Percentiles rank a stretch among this genome's conserved stretches.
Conservation (phyloP, 1,284 basidiomycete genomes). For the Cutaneotrichosporon spelunceum region DNA sequence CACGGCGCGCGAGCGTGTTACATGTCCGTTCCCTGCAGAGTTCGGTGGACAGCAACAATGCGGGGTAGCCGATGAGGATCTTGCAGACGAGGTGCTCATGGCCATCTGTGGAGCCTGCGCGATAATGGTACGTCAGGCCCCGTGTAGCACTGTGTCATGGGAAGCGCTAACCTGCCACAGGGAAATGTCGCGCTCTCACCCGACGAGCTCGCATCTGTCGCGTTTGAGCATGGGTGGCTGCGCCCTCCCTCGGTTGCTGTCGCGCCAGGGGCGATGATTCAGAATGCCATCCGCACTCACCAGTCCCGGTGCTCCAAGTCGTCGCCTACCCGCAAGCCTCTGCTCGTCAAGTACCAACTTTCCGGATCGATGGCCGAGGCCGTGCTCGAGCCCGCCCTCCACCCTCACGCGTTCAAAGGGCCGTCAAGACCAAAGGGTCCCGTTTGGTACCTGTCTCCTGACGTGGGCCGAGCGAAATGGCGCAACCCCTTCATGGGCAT, state of each 20-base stretch:
- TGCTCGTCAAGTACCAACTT: slow-evolving; percentile 46
- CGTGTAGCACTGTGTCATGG: not conserved
- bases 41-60: slow-evolving; percentile 42
- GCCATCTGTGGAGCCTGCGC: slow-evolving; percentile 43
- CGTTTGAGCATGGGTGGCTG: slow-evolving; percentile 45
- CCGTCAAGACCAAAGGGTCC: slow-evolving; percentile 43
- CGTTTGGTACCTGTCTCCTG: slow-evolving; percentile 41
- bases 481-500: slow-evolving; percentile 44
- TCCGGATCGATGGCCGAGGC: slow-evolving; percentile 44
- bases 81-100: slow-evolving; percentile 47
- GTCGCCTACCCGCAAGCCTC: slow-evolving; percentile 30
- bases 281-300: slow-evolving; percentile 46
- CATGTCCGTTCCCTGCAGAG: slow-evolving; percentile 41
- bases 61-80: slow-evolving; percentile 44
- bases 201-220: slow-evolving; percentile 43
- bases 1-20: slow-evolving; percentile 33
- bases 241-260: slow-evolving; percentile 45
- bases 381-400: slow-evolving; percentile 44
- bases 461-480: slow-evolving; percentile 39
- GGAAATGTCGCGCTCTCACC: slow-evolving; percentile 47
- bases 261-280: slow-evolving; percentile 40
- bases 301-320: slow-evolving; percentile 38
- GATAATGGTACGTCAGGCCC: slow-evolving; percentile 33
- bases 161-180: slow-evolving; percentile 23
- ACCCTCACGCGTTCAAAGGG: slow-evolving; percentile 40